Base-by-base conservation (phyloP, 768 basidiomycete genomes). In the Auriscalpium orientale region DNA sequence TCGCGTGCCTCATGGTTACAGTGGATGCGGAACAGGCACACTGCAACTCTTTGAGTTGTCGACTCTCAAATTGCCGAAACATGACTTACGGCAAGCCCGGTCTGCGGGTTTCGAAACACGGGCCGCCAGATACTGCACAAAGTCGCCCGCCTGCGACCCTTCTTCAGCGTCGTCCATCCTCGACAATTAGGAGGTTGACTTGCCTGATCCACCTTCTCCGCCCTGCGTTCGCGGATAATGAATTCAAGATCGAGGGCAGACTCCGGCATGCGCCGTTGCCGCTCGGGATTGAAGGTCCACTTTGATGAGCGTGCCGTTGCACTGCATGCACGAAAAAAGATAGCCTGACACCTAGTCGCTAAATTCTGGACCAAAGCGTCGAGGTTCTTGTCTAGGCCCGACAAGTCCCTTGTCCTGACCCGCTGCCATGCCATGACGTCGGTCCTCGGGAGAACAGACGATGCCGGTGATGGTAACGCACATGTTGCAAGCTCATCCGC, bases 331-430 rank as follows among this genome's bases (percentile, higher is more conserved):
- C 77, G 75, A 59, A 70, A 71, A 70, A 90, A 89, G 55, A 87
- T 70, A 65, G 70, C 71, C 58, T 81, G 79, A 71, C 87, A 87
- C 59, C 76, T 73, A 61, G 64, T 68, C 47, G 82, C 82, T 62
- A 88, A 70, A 66, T 85, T 82, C 62, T 81, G 77, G 49, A 83
- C 69, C 62, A 90, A 74, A 33, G 76, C 77, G 59, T 84, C 81
- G 64, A 91, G 72, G 71, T 89, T 89, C 68, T 80, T 79, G 70
- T 86, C 82, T 58, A 87, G 65, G 70, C 78, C 73, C 56, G 76
- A 76, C 57, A 83, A 66, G 65, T 86, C 78, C 52, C 73, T 78
- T 49, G 74, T 74, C 54, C 69, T 66, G 53, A 75, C 68, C 60
- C 72, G 73, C 81, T 85, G 37, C 43, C 40, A 48, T 47, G 9